These are phyloP conservation scores for Ophiobolus disseminans DNA, from an alignment of 2,329 filamentous ascomycete genomes.

Conservation along the genomic window DNA sequence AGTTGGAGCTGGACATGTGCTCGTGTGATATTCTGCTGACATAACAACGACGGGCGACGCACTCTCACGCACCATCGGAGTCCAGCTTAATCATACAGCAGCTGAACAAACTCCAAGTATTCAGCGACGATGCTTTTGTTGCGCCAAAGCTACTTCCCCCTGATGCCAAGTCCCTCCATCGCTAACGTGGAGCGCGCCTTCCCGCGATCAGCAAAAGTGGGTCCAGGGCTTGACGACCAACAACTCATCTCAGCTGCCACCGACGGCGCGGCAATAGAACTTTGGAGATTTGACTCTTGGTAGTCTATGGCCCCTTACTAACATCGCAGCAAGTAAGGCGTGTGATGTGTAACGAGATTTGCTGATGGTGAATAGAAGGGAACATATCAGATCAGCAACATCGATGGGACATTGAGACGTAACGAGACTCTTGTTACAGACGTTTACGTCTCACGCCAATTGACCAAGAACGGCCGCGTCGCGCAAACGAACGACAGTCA, in stretches of 20 bases:
- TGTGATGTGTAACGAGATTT: not conserved
- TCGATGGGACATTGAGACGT: no score
- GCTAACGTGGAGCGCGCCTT: not conserved
- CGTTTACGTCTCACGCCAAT: not conserved
- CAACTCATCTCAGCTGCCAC: slow-evolving; percentile 1
- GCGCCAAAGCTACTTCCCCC: not conserved
- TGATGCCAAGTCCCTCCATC: not conserved
- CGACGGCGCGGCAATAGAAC: not conserved
- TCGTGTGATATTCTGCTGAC: no score
- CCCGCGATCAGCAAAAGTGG: slow-evolving; percentile 3
- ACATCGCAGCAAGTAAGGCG: not conserved
- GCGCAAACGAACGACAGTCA: not conserved
- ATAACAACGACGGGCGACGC: no score
- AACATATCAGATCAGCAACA: not conserved
- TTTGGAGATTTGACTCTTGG: not conserved
- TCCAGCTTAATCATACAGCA: no score
- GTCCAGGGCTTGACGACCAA: not conserved
- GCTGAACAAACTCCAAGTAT: no score
- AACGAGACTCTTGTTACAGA: no score
- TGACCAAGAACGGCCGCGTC: no score
- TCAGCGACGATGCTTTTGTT: no score
- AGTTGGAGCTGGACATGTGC: no score
- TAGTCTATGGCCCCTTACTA: not conserved
- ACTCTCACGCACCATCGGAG: no score
- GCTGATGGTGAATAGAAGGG: not conserved